These are phyloP conservation scores for Patellifolia procumbens DNA, from an alignment of 179 eudicot genomes.

Conservation along the genomic window DNA sequence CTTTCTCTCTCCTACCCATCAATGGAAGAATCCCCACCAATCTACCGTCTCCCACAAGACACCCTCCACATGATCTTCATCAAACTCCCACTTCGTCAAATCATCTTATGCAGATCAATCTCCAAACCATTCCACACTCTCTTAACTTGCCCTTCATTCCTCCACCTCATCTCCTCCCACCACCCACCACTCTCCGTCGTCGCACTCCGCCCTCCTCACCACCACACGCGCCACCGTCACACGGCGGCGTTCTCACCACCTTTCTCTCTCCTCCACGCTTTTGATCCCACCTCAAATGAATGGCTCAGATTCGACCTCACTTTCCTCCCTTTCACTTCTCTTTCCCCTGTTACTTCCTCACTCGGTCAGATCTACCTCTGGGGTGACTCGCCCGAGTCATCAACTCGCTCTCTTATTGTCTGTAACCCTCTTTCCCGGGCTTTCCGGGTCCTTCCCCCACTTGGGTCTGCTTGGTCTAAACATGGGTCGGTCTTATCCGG, in stretches of 20 bases:
- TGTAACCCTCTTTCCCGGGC: slow-evolving; percentile 66
- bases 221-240: slow-evolving; percentile 22
- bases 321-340: slow-evolving; percentile 69
- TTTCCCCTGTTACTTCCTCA: slow-evolving; percentile 71
- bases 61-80: slow-evolving; percentile 63
- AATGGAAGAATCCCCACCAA: slow-evolving; percentile 43
- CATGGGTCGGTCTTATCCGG: slow-evolving; percentile 86
- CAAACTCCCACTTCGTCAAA: slow-evolving; percentile 56
- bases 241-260: slow-evolving; percentile 24
- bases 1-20: background rate
- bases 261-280: slow-evolving; percentile 52
- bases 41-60: slow-evolving; percentile 66
- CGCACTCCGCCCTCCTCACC: slow-evolving; percentile 59
- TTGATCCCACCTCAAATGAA: slow-evolving; percentile 39
- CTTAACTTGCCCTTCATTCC: slow-evolving; percentile 54
- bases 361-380: slow-evolving; percentile 76
- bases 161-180: slow-evolving; percentile 36
- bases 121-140: slow-evolving; percentile 51
- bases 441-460: slow-evolving; percentile 55
- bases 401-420: slow-evolving; percentile 41
- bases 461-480: slow-evolving; percentile 89
- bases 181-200: slow-evolving; percentile 32
- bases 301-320: slow-evolving; percentile 71
- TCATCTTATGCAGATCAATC: slow-evolving; percentile 55
- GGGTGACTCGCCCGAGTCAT: slow-evolving; percentile 48